These are phyloP conservation scores for Phyllosticta capitalensis DNA, from an alignment of 2,329 filamentous ascomycete genomes.

Conservation along the genomic window DNA sequence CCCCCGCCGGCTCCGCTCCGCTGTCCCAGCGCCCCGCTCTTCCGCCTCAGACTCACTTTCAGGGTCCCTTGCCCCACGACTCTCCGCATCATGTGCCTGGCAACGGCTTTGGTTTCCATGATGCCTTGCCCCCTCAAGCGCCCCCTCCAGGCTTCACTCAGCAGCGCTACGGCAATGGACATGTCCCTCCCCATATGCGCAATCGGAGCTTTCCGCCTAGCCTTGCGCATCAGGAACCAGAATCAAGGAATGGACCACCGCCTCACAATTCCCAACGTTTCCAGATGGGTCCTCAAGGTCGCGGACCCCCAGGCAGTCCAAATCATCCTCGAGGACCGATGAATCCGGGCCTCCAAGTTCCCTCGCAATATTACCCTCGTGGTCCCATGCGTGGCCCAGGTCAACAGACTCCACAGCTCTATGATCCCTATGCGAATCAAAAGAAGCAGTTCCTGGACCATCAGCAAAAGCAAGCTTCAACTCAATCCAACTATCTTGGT, in stretches of 20 bases:
- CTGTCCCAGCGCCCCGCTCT: not conserved
- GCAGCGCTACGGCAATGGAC: not conserved
- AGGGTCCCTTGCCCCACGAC: not conserved
- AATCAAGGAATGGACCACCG: not conserved
- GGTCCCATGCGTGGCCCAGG: not conserved
- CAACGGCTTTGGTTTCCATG: not conserved
- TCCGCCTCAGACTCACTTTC: not conserved
- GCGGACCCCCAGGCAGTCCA: not conserved
- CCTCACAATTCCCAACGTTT: not conserved
- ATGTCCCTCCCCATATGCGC: conserved; percentile 7
- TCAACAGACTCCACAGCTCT: conserved; percentile 1
- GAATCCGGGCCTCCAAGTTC: not conserved
- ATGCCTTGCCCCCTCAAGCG: conserved; percentile 2
- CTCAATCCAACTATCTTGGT: conserved; percentile 36
- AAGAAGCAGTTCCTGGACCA: not conserved
- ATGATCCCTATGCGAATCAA: not conserved
- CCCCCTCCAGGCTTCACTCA: not conserved
- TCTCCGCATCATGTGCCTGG: not conserved
- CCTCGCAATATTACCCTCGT: not conserved
- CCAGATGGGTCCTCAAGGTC: not conserved
- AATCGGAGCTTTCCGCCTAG: not conserved
- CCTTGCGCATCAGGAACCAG: not conserved
- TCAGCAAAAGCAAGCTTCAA: conserved; percentile 14
- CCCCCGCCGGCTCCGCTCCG: not conserved
- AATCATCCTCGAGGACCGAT: not conserved